A percentile compares a stretch with the other conserved stretches of the same genome.
These are phyloP conservation scores for Neonectria punicea DNA, from an alignment of 2,329 filamentous ascomycete species.

Conservation along the genomic window DNA sequence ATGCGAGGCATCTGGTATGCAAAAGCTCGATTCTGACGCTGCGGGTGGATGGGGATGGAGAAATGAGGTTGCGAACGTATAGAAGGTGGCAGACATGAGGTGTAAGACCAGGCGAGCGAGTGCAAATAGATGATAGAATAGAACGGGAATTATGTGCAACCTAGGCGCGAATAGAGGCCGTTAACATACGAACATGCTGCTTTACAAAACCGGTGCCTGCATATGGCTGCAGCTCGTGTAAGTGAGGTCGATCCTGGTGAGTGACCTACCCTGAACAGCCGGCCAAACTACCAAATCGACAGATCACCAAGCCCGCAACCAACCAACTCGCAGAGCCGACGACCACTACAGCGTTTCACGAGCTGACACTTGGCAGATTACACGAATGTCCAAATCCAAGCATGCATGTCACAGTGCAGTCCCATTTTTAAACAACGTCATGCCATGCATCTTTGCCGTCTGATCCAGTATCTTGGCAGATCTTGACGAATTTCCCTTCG, in stretches of 20 bases:
- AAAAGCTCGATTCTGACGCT: slow-evolving; percentile 27
- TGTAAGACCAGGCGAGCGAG: background rate
- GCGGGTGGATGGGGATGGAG: slow-evolving; percentile 43
- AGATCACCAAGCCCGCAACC: background rate
- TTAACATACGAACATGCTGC: too few relatives aligned
- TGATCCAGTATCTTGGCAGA: background rate
- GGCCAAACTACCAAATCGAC: background rate
- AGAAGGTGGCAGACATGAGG: slow-evolving; percentile 5
- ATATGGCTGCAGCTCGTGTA: background rate
- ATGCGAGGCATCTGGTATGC: slow-evolving; percentile 42
- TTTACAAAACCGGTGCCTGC: background rate
- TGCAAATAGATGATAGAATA: background rate
- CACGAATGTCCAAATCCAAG: background rate
- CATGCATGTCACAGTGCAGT: slow-evolving; percentile 10
- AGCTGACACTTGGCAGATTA: background rate
- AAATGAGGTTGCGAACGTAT: slow-evolving; percentile 40
- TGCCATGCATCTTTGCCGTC: background rate
- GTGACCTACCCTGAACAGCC: slow-evolving; percentile 3
- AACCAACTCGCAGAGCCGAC: background rate
- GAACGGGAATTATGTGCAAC: too few relatives aligned
- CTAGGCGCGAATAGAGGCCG: background rate
- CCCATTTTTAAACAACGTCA: background rate
- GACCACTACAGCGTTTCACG: background rate
- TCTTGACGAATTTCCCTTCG: slow-evolving; percentile 24
- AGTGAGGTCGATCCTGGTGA: background rate